Conservation (phyloP, 768 basidiomycete species). For the Rhodocollybia butyracea region DNA sequence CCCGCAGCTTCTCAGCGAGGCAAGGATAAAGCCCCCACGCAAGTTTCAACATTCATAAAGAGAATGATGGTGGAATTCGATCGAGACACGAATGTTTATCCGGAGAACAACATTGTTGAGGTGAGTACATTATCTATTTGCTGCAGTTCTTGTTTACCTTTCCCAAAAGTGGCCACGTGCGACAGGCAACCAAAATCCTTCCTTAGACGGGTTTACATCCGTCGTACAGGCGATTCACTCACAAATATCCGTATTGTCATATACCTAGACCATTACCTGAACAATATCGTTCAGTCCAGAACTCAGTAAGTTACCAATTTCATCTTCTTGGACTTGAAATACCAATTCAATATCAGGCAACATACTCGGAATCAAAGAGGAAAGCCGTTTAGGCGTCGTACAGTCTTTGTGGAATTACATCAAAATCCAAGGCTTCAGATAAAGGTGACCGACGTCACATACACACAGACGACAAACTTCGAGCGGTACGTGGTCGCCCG, state of each 20-base stretch:
- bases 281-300: conserved; percentile 78
- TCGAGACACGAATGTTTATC: conserved; percentile 74
- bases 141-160: neutral
- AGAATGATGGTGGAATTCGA: conserved; percentile 85
- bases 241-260: conserved; percentile 82
- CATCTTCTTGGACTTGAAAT: conserved; percentile 1
- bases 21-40: conserved; percentile 60
- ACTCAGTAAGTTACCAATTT: conserved; percentile 46
- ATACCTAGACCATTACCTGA: conserved; percentile 87
- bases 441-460: conserved; percentile 74
- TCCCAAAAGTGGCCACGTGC: conserved; percentile 57
- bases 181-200: conserved; percentile 51
- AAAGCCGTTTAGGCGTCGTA: conserved; percentile 76
- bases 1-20: conserved; percentile 52
- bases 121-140: conserved; percentile 35
- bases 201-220: conserved; percentile 83
- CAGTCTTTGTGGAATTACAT: conserved; percentile 92
- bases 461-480: conserved; percentile 63
- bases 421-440: conserved; percentile 75
- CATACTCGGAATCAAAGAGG: conserved; percentile 79
- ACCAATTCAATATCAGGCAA: conserved; percentile 34
- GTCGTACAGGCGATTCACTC: conserved; percentile 74
- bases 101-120: conserved; percentile 89
- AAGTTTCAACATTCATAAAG: conserved; percentile 85
- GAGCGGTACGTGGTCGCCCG: conserved; percentile 42